Percentiles rank a stretch among this genome's conserved stretches.
These are phyloP conservation scores for Sparassis latifolia DNA, from an alignment of 1,284 basidiomycete genomes.

Conservation along the genomic window DNA sequence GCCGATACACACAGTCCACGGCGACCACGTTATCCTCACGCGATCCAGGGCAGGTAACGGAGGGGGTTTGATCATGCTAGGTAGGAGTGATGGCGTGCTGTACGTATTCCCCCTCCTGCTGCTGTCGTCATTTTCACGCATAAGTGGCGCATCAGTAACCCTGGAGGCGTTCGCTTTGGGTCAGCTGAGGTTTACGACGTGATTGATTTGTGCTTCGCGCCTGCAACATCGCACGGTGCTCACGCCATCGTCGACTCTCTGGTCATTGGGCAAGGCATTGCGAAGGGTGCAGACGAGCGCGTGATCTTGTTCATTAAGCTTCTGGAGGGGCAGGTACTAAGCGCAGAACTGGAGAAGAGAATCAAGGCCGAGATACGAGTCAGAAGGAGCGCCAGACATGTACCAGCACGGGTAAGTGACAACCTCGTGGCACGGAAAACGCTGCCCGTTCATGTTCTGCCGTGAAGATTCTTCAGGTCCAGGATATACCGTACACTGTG, in stretches of 20 bases:
- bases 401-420: constrained; percentile 55
- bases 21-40: constrained; percentile 71
- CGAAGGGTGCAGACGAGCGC: constrained; percentile 70
- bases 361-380: constrained; percentile 61
- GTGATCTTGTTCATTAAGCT: constrained; percentile 82
- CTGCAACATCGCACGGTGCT: constrained; percentile 31
- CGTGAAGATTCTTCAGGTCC: constrained; percentile 57
- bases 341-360: constrained; percentile 46
- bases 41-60: constrained; percentile 59
- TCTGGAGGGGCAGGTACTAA: constrained; percentile 42
- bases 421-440: constrained; percentile 12
- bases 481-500: constrained; percentile 78
- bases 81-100: constrained; percentile 79
- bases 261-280: constrained; percentile 71
- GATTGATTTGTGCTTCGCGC: constrained; percentile 57
- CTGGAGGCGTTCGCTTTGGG: constrained; percentile 82
- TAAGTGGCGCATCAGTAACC: constrained; percentile 36
- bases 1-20: constrained; percentile 47
- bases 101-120: constrained; percentile 27
- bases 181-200: constrained; percentile 84
- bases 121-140: neutral
- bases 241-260: constrained; percentile 62
- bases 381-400: constrained; percentile 68
- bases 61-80: constrained; percentile 80
- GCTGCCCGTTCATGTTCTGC: constrained; percentile 12